These are phyloP conservation scores for Lantana camara DNA, from an alignment of 257 asterid species.

Conservation along the genomic window DNA sequence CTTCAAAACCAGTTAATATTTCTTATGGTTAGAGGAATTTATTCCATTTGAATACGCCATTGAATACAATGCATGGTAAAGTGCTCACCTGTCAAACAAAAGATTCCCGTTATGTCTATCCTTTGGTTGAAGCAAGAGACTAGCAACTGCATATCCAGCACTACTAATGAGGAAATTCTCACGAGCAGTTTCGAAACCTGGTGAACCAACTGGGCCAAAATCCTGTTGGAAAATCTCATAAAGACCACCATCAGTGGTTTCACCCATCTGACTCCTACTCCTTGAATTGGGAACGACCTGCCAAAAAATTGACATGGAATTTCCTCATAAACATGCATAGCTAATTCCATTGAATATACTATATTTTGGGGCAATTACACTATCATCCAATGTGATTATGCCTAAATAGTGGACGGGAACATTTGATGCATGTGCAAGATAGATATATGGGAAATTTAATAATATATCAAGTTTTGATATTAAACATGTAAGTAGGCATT, in stretches of 20 bases:
- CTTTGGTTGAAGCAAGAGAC: constrained; percentile 98
- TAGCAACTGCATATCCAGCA: constrained; percentile 99
- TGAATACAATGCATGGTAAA: not conserved
- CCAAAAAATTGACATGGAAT: constrained; percentile 22
- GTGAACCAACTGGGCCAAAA: constrained; percentile 96
- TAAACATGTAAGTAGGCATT: no score
- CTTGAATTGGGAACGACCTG: constrained; percentile 97
- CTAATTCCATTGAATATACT: not conserved
- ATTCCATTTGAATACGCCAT: not conserved
- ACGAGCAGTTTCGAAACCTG: constrained; percentile 95
- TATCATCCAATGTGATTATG: no score
- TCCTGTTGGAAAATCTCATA: constrained; percentile 99
- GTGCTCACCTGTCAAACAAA: constrained; percentile 84
- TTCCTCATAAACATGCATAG: not conserved
- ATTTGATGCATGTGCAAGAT: no score
- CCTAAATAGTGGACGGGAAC: no score
- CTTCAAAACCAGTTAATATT: no score
- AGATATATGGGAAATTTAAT: no score
- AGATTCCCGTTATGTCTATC: constrained; percentile 99
- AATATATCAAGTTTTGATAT: no score
- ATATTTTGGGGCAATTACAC: not conserved
- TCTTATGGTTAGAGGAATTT: no score
- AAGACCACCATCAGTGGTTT: constrained; percentile 98
- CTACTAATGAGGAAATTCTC: constrained; percentile 95
- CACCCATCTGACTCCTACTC: constrained; percentile 99